These are phyloP conservation scores for Clonostachys rhizophaga DNA, from an alignment of 2,329 filamentous ascomycete genomes.

Conservation along the genomic window DNA sequence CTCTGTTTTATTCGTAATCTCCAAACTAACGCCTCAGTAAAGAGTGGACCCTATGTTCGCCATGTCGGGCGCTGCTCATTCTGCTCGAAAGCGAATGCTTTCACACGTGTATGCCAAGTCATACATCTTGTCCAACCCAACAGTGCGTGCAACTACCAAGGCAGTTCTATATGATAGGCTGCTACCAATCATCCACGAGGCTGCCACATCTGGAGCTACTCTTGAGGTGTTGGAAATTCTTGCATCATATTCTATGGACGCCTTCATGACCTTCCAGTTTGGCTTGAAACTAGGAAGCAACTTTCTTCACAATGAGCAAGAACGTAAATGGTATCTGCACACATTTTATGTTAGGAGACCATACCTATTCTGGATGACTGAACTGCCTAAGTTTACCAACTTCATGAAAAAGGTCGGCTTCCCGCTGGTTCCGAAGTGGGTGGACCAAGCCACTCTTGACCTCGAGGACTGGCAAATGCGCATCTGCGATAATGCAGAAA, in stretches of 20 bases:
- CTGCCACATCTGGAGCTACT: neutral
- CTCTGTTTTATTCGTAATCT: no score
- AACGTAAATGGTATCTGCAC: neutral
- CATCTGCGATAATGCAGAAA: neutral
- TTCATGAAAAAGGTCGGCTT: neutral
- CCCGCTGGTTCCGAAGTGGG: neutral
- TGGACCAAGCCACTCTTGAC: neutral
- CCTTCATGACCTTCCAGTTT: neutral
- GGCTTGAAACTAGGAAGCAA: neutral
- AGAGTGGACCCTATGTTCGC: neutral
- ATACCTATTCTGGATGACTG: neutral
- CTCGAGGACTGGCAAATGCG: neutral
- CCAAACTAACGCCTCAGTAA: no score
- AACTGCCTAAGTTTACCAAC: neutral
- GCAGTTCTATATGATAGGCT: neutral
- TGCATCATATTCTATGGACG: neutral
- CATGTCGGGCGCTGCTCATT: neutral
- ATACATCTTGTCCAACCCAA: neutral
- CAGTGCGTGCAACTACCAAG: neutral
- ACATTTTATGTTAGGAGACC: neutral
- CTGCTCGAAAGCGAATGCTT: neutral
- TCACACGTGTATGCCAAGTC: neutral
- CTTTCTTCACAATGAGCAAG: neutral
- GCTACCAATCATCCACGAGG: neutral
- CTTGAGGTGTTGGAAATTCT: neutral